Percentiles rank a stretch among this genome's conserved stretches.
phyloP scores from a whole-genome alignment of 1,284 basidiomycete species.

The Kalmanozyma brasiliensis region DNA sequence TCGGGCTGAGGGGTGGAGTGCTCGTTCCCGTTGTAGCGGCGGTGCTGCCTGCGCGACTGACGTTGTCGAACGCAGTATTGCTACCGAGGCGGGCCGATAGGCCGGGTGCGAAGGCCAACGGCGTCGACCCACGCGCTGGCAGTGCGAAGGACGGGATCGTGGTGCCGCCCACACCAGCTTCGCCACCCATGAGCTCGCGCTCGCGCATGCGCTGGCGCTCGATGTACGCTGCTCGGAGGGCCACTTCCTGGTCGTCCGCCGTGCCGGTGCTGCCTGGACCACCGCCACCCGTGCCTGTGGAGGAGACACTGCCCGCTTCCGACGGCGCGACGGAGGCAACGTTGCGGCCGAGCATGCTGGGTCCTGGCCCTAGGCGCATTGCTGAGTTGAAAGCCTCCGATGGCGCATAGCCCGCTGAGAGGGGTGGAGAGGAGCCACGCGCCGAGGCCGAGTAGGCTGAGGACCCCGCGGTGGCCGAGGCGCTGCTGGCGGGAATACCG shows the following conservation, averaged over 20 bases:
- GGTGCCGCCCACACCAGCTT: constrained; percentile 58
- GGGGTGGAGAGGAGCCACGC: constrained; percentile 24
- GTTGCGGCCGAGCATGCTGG: constrained; percentile 47
- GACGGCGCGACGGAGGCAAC: constrained; percentile 53
- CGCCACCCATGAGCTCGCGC: constrained; percentile 56
- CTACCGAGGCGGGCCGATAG: constrained; percentile 37
- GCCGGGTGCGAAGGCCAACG: constrained; percentile 40
- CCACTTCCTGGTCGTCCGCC: constrained; percentile 52
- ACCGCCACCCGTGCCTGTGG: constrained; percentile 41
- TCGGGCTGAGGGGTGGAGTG: constrained; percentile 44
- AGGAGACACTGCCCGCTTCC: constrained; percentile 56
- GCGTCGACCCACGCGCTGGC: constrained; percentile 34
- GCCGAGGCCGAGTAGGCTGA: constrained; percentile 35
- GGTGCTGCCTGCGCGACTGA: constrained; percentile 57
- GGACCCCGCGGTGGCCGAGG: constrained; percentile 46
- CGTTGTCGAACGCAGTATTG: constrained; percentile 25
- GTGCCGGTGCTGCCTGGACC: constrained; percentile 36
- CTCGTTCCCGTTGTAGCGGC: constrained; percentile 56
- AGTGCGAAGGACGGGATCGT: constrained; percentile 38
- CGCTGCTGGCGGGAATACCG: constrained; percentile 29
- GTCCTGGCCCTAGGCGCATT: constrained; percentile 31
- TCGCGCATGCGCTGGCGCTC: constrained; percentile 63
- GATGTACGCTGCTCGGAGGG: constrained; percentile 50
- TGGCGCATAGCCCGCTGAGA: constrained; percentile 29
- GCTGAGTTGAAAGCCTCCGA: constrained; percentile 33